A percentile compares a stretch with the other conserved stretches of the same genome.
Conservation (phyloP, 2,329 filamentous ascomycete species). For the Pseudogymnoascus sp. region DNA sequence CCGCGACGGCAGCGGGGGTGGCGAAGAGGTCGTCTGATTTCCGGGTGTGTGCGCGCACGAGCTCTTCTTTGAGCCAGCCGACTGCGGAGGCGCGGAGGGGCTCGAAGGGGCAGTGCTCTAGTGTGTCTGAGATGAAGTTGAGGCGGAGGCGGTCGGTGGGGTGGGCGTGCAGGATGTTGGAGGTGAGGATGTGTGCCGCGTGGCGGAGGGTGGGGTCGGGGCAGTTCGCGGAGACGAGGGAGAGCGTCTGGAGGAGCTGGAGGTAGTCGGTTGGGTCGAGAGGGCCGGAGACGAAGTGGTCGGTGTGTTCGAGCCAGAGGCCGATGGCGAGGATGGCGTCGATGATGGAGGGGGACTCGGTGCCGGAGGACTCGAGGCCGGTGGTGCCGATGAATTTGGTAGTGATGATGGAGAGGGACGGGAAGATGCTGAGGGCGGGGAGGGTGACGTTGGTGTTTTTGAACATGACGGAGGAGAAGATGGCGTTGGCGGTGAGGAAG, state of each 20-base stretch:
- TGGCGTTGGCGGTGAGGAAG: conserved; percentile 52
- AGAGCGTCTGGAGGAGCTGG: conserved; percentile 46
- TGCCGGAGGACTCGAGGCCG: conserved; percentile 37
- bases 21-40: conserved; percentile 37
- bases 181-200: conserved; percentile 29
- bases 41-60: conserved; percentile 34
- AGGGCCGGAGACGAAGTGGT: conserved; percentile 32
- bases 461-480: conserved; percentile 55
- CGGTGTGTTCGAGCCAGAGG: conserved; percentile 47
- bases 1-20: conserved; percentile 46
- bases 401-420: conserved; percentile 48
- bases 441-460: conserved; percentile 41
- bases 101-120: conserved; percentile 58
- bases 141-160: conserved; percentile 51
- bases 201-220: conserved; percentile 31
- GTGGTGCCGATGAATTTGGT: conserved; percentile 45
- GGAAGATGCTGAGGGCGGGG: conserved; percentile 50
- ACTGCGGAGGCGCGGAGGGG: conserved; percentile 55
- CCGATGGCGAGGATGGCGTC: conserved; percentile 54
- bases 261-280: conserved; percentile 40
- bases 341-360: conserved; percentile 43
- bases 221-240: conserved; percentile 30
- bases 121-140: conserved; percentile 53
- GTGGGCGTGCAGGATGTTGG: conserved; percentile 41
- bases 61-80: conserved; percentile 55